Evolutionary conservation across 441 rosid species (phyloP).

Genomic region (Populus hybrid): DNA sequence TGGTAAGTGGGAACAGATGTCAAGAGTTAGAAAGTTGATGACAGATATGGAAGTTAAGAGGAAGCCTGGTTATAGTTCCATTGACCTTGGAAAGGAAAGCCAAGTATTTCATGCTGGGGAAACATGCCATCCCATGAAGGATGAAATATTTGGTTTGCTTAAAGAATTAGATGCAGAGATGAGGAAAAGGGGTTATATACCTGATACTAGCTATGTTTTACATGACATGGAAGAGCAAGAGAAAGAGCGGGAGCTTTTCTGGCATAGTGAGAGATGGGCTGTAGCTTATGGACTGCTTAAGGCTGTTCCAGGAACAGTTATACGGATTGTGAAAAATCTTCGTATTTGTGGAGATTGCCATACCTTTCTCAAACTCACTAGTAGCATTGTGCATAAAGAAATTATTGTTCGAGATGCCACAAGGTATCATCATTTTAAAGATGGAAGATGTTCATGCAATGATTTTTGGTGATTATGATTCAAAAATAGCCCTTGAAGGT

Average conservation of each 20-base stretch:
- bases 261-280: conserved; percentile 82
- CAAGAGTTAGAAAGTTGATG: conserved; percentile 60
- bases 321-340: conserved; percentile 65
- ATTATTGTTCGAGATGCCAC: conserved; percentile 64
- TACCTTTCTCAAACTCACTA: conserved; percentile 51
- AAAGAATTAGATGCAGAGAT: conserved; percentile 54
- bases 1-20: conserved; percentile 55
- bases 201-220: conserved; percentile 59
- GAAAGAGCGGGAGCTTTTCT: conserved; percentile 68
- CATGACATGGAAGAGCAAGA: conserved; percentile 71
- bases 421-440: conserved; percentile 69
- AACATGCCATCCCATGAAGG: conserved; percentile 49
- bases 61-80: conserved; percentile 71
- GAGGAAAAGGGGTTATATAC: conserved; percentile 71
- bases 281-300: conserved; percentile 73
- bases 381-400: conserved; percentile 50
- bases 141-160: conserved; percentile 47
- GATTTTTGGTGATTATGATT: conserved; percentile 57
- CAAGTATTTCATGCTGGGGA: conserved; percentile 73
- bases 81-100: conserved; percentile 50
- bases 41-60: conserved; percentile 46
- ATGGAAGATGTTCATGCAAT: conserved; percentile 67
- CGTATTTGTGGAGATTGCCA: conserved; percentile 80
- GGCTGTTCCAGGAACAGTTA: conserved; percentile 44
- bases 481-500: background rate